These are phyloP conservation scores for Actinomortierella wolfii DNA, from an alignment of 371 early-diverging fungal genomes.

Conservation along the genomic window DNA sequence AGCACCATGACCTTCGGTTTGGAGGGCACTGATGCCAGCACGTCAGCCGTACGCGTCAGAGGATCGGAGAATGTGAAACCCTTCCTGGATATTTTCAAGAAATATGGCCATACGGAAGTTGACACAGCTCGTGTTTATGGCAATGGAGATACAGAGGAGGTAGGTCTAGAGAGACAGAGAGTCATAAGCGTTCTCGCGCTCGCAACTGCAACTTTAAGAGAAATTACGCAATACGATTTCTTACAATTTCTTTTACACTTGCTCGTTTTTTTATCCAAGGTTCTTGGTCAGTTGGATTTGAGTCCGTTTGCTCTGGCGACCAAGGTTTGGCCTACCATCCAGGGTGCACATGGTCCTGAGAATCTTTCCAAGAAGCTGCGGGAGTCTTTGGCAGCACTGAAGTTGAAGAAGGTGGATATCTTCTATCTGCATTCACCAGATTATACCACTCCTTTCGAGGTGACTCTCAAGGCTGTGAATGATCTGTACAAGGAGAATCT, in stretches of 20 bases:
- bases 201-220: no score
- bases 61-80: constrained; percentile 17
- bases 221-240: not conserved
- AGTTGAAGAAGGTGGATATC: constrained; percentile 50
- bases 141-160: constrained; percentile 22
- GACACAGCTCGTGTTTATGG: constrained; percentile 32
- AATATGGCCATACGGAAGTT: constrained; percentile 21
- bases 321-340: constrained; percentile 56
- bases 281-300: constrained; percentile 4
- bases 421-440: constrained; percentile 59
- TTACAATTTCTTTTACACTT: not conserved
- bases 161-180: not conserved
- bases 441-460: constrained; percentile 51
- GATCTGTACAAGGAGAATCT: constrained; percentile 51
- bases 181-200: no score
- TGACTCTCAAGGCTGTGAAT: constrained; percentile 49
- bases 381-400: constrained; percentile 40
- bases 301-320: constrained; percentile 37
- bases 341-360: constrained; percentile 55
- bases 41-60: constrained; percentile 15
- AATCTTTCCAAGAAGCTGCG: constrained; percentile 49
- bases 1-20: constrained; percentile 28
- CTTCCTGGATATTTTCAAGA: constrained; percentile 15
- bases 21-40: constrained; percentile 5
- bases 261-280: constrained; percentile 4